phyloP scores from a whole-genome alignment of 352 stramenopile genomes.

The Globisporangium cystogenes region DNA sequence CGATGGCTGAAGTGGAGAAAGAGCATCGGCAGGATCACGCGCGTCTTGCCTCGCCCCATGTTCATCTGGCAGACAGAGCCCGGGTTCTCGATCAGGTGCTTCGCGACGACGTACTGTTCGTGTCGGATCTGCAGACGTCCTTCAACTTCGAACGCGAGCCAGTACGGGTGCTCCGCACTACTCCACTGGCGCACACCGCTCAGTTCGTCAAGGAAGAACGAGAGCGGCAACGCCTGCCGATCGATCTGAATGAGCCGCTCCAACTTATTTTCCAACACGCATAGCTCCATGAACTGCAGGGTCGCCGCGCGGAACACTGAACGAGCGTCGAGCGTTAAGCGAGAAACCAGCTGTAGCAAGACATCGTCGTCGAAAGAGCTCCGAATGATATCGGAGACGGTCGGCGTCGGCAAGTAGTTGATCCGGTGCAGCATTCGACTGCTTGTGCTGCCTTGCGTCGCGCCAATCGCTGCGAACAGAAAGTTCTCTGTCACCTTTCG shows the following conservation, averaged over 20 bases:
- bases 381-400: constrained; percentile 28
- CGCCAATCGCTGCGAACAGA: not conserved
- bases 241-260: constrained; percentile 24
- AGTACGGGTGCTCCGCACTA: constrained; percentile 51
- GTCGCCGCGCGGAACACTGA: constrained; percentile 14
- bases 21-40: constrained; percentile 86
- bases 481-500: not conserved
- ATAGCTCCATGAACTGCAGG: constrained; percentile 49
- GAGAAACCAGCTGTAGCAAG: constrained; percentile 22
- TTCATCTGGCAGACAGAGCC: constrained; percentile 80
- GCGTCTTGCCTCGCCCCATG: constrained; percentile 87
- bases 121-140: constrained; percentile 68
- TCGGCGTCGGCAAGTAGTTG: constrained; percentile 24
- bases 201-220: constrained; percentile 54
- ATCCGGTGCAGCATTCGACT: constrained; percentile 15
- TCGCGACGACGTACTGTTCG: constrained; percentile 72
- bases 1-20: constrained; percentile 57
- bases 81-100: constrained; percentile 64
- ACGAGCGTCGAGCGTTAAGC: constrained; percentile 14
- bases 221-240: constrained; percentile 1
- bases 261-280: constrained; percentile 74
- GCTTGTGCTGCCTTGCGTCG: constrained; percentile 7
- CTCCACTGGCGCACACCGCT: constrained; percentile 41
- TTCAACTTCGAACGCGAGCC: constrained; percentile 88
- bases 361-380: constrained; percentile 29